phyloP scores from a whole-genome alignment of 345 rosid genomes.

The Euphorbia tirucalli region DNA sequence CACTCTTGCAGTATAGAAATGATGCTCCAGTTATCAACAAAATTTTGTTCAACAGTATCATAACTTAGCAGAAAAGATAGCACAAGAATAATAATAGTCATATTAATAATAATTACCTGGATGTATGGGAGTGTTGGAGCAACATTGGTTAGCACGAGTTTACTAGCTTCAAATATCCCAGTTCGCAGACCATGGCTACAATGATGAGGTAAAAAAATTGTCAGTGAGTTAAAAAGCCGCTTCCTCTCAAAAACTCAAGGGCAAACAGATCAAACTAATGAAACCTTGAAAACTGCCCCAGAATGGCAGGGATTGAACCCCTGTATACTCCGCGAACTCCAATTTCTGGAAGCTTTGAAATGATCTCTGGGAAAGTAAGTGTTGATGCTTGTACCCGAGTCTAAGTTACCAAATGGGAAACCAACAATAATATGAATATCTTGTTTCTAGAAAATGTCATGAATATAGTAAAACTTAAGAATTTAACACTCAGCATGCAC shows the following conservation, averaged over 20 bases:
- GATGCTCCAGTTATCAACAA: no score
- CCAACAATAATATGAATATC: background rate
- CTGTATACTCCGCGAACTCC: conserved; percentile 81
- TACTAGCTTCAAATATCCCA: conserved; percentile 90
- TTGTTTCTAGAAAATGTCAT: background rate
- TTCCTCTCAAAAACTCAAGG: conserved; percentile 5
- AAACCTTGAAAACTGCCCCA: conserved; percentile 96
- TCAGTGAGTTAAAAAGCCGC: conserved; percentile 11
- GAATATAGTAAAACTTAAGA: background rate
- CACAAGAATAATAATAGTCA: conserved; percentile 13
- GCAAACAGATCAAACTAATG: conserved; percentile 11
- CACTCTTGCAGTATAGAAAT: no score
- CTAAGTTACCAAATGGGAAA: conserved; percentile 36
- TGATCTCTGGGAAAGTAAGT: conserved; percentile 70
- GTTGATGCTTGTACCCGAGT: conserved; percentile 98
- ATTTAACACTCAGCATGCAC: background rate
- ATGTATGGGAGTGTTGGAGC: conserved; percentile 87
- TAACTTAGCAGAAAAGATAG: background rate
- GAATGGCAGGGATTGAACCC: conserved; percentile 96
- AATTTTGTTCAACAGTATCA: no score
- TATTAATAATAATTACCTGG: no score
- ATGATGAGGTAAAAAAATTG: conserved; percentile 18
- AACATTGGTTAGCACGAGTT: conserved; percentile 75
- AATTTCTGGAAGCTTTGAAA: conserved; percentile 86
- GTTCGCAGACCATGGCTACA: conserved; percentile 93